Conservation (phyloP, 768 basidiomycete species). For the Clitopilus passeckerianus region DNA sequence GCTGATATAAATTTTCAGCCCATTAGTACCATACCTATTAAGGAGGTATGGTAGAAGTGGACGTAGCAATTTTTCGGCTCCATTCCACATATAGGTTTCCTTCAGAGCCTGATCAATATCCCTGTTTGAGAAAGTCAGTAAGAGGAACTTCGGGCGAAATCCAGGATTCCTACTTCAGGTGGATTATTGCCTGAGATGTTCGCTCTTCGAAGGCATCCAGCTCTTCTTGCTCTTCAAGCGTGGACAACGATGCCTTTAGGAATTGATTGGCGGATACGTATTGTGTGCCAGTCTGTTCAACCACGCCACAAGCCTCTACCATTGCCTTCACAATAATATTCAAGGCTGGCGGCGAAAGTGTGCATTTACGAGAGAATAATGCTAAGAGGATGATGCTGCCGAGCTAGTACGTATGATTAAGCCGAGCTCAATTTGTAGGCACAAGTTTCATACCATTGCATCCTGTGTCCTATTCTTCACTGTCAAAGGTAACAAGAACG, state of each 20-base stretch:
- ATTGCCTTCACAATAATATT: constrained; percentile 54
- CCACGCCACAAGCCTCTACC: constrained; percentile 37
- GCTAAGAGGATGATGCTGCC: constrained; percentile 72
- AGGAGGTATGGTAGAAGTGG: constrained; percentile 44
- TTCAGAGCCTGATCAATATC: constrained; percentile 42
- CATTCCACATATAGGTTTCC: constrained; percentile 39
- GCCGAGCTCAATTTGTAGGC: not conserved
- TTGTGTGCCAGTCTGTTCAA: not conserved
- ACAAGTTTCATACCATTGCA: constrained; percentile 38
- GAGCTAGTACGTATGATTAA: constrained; percentile 37
- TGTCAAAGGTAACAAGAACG: constrained; percentile 55
- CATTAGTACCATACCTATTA: constrained; percentile 19
- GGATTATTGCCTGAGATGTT: constrained; percentile 34
- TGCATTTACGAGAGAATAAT: constrained; percentile 61
- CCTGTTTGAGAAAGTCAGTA: constrained; percentile 20
- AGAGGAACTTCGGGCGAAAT: not conserved
- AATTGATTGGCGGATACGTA: constrained; percentile 51
- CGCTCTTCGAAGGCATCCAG: constrained; percentile 40
- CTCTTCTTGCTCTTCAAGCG: constrained; percentile 60
- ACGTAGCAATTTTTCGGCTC: constrained; percentile 50
- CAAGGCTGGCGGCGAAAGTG: constrained; percentile 53
- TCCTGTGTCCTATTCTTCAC: constrained; percentile 39
- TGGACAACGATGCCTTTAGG: constrained; percentile 57
- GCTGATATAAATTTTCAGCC: no score
- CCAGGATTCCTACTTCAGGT: constrained; percentile 39